phyloP scores from a whole-genome alignment of 176 grass and related monocot genomes.

The Hordeum marinum region DNA sequence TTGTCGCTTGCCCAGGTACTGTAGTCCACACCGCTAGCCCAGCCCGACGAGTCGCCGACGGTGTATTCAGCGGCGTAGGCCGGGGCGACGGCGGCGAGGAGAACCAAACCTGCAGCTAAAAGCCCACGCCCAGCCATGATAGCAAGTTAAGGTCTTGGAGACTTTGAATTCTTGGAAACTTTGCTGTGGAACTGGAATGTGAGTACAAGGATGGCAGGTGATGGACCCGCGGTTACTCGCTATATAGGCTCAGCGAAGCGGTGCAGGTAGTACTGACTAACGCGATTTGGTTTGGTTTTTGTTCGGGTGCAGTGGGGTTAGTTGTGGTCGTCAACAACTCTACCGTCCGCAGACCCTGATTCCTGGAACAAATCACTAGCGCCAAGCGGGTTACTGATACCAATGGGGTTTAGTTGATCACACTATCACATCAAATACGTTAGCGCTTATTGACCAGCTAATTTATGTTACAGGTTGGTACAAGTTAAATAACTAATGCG shows the following conservation, averaged over 20 bases:
- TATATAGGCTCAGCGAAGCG: constrained; percentile 19
- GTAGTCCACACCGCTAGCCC: constrained; percentile 68
- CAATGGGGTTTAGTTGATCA: background rate
- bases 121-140: constrained; percentile 37
- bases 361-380: background rate
- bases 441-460: background rate
- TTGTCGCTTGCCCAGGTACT: constrained; percentile 59
- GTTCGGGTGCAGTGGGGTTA: constrained; percentile 38
- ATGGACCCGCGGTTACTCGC: background rate
- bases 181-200: background rate
- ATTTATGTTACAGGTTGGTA: background rate
- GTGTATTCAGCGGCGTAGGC: constrained; percentile 54
- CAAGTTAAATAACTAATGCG: background rate
- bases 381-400: background rate
- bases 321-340: constrained; percentile 38
- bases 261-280: constrained; percentile 16
- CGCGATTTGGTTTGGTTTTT: constrained; percentile 25
- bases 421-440: background rate
- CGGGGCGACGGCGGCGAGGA: constrained; percentile 37
- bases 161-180: background rate
- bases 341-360: constrained; percentile 1
- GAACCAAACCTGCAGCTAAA: constrained; percentile 21
- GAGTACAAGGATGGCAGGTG: background rate
- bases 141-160: too few relatives aligned
- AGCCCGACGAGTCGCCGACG: constrained; percentile 74